Evolutionary conservation across 345 rosid genomes (phyloP).

Genomic region (Citrus trifoliata): DNA sequence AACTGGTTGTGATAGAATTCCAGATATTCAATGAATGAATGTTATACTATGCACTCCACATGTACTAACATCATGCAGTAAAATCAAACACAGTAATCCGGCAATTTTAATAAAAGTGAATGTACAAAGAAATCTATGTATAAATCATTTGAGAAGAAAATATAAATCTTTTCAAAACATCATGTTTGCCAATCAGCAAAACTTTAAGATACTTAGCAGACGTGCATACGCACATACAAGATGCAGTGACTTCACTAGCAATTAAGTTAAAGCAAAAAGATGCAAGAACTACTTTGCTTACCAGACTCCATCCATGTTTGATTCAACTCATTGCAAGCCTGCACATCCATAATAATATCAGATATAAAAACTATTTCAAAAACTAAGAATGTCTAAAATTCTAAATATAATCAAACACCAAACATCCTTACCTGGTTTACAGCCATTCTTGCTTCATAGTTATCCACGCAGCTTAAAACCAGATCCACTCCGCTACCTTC

Average conservation of each 20-base stretch:
- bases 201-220: neutral
- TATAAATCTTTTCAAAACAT: neutral
- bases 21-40: neutral
- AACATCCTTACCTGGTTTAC: slow-evolving; percentile 78
- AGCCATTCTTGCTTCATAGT: slow-evolving; percentile 95
- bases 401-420: neutral
- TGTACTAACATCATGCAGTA: neutral
- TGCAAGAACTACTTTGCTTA: slow-evolving; percentile 23
- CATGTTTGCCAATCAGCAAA: slow-evolving; percentile 7
- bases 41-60: neutral
- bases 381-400: neutral
- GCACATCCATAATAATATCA: slow-evolving; percentile 19
- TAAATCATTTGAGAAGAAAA: neutral
- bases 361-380: neutral
- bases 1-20: neutral
- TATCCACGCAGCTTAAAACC: slow-evolving; percentile 96
- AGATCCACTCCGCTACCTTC: slow-evolving; percentile 91
- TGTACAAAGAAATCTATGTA: neutral
- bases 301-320: slow-evolving; percentile 99
- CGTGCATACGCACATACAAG: neutral
- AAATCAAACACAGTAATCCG: slow-evolving; percentile 2
- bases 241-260: slow-evolving; percentile 3
- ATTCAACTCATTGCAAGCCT: slow-evolving; percentile 95
- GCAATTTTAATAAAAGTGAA: neutral
- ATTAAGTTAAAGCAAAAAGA: neutral